These are phyloP conservation scores for Coniosporium tulheliwenetii DNA, from an alignment of 2,329 filamentous ascomycete species.

Conservation along the genomic window DNA sequence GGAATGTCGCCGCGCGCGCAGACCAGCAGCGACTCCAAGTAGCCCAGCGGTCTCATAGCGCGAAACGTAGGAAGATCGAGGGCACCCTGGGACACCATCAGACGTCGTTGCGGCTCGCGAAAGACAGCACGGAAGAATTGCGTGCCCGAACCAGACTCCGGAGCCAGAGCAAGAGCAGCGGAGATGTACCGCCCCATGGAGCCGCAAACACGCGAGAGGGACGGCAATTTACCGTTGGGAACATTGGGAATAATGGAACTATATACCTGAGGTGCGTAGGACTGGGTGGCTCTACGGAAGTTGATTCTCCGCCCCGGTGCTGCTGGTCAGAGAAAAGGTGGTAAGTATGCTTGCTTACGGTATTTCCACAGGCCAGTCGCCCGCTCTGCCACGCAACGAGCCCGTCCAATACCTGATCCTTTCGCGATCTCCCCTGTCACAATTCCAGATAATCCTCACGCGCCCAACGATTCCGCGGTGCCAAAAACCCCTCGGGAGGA, in stretches of 20 bases:
- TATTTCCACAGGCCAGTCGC: slow-evolving; percentile 10
- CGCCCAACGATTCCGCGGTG: too few relatives aligned
- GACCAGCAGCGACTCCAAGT: too few relatives aligned
- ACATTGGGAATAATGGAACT: slow-evolving; percentile 29
- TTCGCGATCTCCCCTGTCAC: too few relatives aligned
- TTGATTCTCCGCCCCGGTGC: neutral
- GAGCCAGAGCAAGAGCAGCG: slow-evolving; percentile 16
- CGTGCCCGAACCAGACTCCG: slow-evolving; percentile 8
- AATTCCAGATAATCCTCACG: too few relatives aligned
- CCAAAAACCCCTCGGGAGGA: slow-evolving; percentile 2
- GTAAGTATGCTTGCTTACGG: slow-evolving; percentile 2
- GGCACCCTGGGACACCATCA: too few relatives aligned
- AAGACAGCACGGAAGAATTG: slow-evolving; percentile 21
- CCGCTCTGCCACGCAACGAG: neutral
- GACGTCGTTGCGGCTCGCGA: slow-evolving; percentile 5
- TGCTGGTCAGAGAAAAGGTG: neutral
- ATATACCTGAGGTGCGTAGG: slow-evolving; percentile 29
- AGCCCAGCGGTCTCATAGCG: too few relatives aligned
- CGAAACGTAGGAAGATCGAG: too few relatives aligned
- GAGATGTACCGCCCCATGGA: slow-evolving; percentile 9
- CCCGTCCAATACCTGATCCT: slow-evolving; percentile 1
- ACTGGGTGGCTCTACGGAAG: neutral
- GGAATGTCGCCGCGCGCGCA: too few relatives aligned
- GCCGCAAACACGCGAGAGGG: neutral
- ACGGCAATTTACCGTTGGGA: slow-evolving; percentile 29